Base-by-base conservation (phyloP, 768 basidiomycete genomes). In the Hericium erinaceus region DNA sequence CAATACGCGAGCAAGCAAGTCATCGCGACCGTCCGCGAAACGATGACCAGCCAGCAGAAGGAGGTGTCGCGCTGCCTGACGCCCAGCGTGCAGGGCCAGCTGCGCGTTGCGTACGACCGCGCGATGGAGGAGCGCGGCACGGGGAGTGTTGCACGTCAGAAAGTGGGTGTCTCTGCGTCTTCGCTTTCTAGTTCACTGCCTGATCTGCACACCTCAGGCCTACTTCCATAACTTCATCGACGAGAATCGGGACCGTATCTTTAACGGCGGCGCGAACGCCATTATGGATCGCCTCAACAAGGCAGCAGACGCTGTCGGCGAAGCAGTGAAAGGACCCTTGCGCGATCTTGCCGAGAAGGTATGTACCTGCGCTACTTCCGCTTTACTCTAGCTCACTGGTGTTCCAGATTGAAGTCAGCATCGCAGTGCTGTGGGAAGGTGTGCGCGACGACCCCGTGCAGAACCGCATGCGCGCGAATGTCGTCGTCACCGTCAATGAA, bases 401-500 rank as follows among this genome's bases (percentile, higher is more conserved):
- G 37, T 60, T 26, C 13, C 53, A 79, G 76, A 66, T 80, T 49
- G 79, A 80, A 68, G 80, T 83, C 60, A 80, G 74, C 62, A 61
- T 85, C 57, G 73, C 81, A 9, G 77, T 83, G 7, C 74, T 85
- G 8, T 84, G 83, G 82, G 82, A 83, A 65, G 78, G 74, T 20
- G 65, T 72, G 2, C 71, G 71, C 37, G 80, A 82, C 60, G 75
- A 76, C 66, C 77, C 78, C 10, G 65, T 66, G 33, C 80, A 82
- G 65, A 66, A 72, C 46, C 68, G 59, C 54, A 70, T 71, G 4
- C 74, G 80, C 38, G 60, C 65, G n/a, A 68, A 72, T 22, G 68
- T 77, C 15, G 67, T 80, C 52, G 67, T 72, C 18, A 64, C 70
- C 5, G 72, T 77, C 24, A 59, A 66, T 6, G 65, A 68, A 20